Base-by-base conservation (phyloP, 2,329 filamentous ascomycete species). In the Fusarium redolens region DNA sequence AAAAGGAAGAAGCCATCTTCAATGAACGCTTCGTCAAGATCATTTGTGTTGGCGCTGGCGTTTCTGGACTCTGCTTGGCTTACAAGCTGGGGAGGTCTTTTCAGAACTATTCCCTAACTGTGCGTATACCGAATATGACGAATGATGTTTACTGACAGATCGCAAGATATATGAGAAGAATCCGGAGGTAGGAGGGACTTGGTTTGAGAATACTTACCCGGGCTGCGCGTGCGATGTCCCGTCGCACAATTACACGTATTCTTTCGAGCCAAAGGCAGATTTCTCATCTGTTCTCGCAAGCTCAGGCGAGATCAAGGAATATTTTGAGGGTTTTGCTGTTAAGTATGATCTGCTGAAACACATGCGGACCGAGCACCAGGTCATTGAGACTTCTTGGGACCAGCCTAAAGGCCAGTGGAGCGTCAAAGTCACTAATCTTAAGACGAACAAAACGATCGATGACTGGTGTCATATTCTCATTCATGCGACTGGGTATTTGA, bases 1-100 rank as follows among this genome's bases (percentile, higher is more conserved):
- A 25, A 2, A 52, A 28, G n/a, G 7, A 41, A 30, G 62, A 68
- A 4, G 48, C 55, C 3, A 67, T 68, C 15, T 58, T 67, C 28
- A 30, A 67, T 7, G 62, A 61, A 22, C 65, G 65, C 8, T 67
- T 68, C 22, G 69, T 67, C 25, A 72, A 72, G 44, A 37, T 72
- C 25, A 28, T 68, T 4, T 71, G 69, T 7, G 15, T 71, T 22
- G 69, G 69, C 9, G 69, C 69, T 17, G 69, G 69, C 0, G 54
- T 71, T 3, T 71, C 68, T 11, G 69, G 69, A 4, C 17, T 72
- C 22, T 71, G 68, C 20, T 41, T 72, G 1, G 62, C 65, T 5
- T 68, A 68, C 62, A 68, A 68, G 18, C 18, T 68, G 5, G 30
- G 6, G 11, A 58, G 65, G 1, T 67, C 62, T 4, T 68, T 68